Evolutionary conservation across 306 rosid genomes (phyloP), one percentile per base, ranked within the genome.

Genomic region (Casuarina equisetifolia): DNA sequence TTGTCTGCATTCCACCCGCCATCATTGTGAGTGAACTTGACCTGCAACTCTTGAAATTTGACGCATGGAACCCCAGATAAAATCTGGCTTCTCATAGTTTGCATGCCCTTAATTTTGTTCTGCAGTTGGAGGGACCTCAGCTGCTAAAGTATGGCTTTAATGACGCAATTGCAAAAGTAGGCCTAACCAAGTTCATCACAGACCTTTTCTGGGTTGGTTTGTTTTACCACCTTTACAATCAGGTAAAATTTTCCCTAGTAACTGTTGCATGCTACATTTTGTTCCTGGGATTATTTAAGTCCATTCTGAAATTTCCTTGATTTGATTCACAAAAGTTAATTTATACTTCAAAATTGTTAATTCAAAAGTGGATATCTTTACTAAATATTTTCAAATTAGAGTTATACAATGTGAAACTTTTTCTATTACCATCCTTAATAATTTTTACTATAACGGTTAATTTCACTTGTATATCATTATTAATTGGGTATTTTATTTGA

Each of bases 211-310:
- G 96, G 98, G 96, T 94, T 43, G 98, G 98, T 9, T 81, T 94
- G 96, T 94, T 94, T 82, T 94, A 94, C 86, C 98, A 94, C 69
- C 97, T 94, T 73, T 94, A 94, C 92, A 94, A 94, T 79, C 98
- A 94, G 98, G 98, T 91, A 76, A 38, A 40, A 75, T 39, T 69
- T 73, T 17, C 50, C 42, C n/a, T 67, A 32, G 35, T 42, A 67
- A 8, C 36, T 17, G 25, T 16, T 67, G 48, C 35, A 2, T 40
- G 32, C 35, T 10, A 11, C 11, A 10, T 61, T 32, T 15, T 35
- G 15, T 62, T 35, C n/a, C n/a, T 17, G 36, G 32, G 42, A 42
- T 40, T 42, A 17, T 42, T 9, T 4, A 6, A 19, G 25, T 13
- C 46, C 71, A 1, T 12, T 67, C 11, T 40, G 16, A 16, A 4